Percentiles rank a stretch among this genome's conserved stretches.
Evolutionary conservation across 108 stramenopile genomes (phyloP).

Genomic region (Mayamaea pseudoterrestris): DNA sequence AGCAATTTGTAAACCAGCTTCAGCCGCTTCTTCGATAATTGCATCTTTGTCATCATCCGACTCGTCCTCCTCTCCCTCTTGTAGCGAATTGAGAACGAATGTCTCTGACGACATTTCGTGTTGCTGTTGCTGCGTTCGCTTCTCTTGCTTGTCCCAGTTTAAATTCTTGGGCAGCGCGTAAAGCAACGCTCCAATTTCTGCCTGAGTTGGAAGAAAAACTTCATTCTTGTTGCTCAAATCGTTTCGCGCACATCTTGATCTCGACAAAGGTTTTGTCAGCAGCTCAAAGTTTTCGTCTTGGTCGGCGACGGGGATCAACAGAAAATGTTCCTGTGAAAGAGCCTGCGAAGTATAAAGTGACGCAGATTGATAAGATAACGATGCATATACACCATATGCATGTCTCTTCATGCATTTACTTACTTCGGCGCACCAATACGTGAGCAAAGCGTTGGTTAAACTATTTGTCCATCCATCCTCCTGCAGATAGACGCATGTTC

Average conservation of each 20-base stretch:
- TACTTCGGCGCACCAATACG: slow-evolving; percentile 79
- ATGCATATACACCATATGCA: not conserved
- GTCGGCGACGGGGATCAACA: slow-evolving; percentile 13
- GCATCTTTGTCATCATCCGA: slow-evolving; percentile 7
- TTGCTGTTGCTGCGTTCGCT: slow-evolving; percentile 8
- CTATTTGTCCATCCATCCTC: slow-evolving; percentile 76
- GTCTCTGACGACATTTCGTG: not conserved
- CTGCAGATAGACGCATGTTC: slow-evolving; percentile 48
- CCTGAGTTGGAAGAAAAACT: not conserved
- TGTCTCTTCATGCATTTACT: slow-evolving; percentile 1
- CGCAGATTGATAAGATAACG: not conserved
- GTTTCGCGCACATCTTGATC: not conserved
- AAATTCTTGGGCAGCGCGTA: slow-evolving; percentile 49
- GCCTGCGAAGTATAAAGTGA: slow-evolving; percentile 18
- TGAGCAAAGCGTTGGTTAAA: slow-evolving; percentile 35
- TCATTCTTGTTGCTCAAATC: not conserved
- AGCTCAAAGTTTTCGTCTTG: not conserved
- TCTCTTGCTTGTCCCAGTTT: slow-evolving; percentile 51
- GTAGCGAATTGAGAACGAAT: slow-evolving; percentile 1
- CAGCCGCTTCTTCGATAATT: slow-evolving; percentile 17
- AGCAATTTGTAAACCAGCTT: slow-evolving; percentile 60
- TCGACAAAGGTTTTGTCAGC: not conserved
- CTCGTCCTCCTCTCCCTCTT: slow-evolving; percentile 24
- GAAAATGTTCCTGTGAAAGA: slow-evolving; percentile 24
- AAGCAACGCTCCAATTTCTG: slow-evolving; percentile 17